phyloP scores from a whole-genome alignment of 2,329 filamentous ascomycete species.

The Phialemoniopsis sp. region DNA sequence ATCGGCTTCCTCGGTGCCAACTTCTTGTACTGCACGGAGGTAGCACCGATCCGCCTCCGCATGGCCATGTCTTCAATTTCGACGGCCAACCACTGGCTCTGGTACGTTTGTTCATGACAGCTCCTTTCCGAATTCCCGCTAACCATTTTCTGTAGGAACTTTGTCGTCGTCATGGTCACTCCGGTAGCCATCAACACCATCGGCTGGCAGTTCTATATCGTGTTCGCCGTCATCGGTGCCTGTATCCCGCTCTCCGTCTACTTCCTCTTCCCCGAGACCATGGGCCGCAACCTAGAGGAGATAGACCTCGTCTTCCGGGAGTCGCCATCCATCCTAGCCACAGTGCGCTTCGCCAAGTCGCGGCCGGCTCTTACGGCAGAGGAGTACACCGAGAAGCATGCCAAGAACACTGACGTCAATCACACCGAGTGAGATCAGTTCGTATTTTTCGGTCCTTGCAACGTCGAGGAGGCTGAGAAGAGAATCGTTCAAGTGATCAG shows the following conservation, averaged over 20 bases:
- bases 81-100: constrained; percentile 50
- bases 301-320: constrained; percentile 38
- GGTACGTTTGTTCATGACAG: constrained; percentile 17
- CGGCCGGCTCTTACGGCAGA: constrained; percentile 23
- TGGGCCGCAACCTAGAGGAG: constrained; percentile 43
- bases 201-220: constrained; percentile 47
- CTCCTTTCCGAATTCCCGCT: no score
- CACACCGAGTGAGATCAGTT: no score
- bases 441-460: no score
- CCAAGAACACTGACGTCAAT: constrained; percentile 9
- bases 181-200: constrained; percentile 45
- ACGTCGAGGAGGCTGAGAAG: no score
- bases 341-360: constrained; percentile 29
- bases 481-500: no score
- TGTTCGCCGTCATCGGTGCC: constrained; percentile 40
- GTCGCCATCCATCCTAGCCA: constrained; percentile 27
- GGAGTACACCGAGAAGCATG: constrained; percentile 17
- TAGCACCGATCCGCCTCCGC: constrained; percentile 47
- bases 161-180: constrained; percentile 37
- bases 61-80: constrained; percentile 52
- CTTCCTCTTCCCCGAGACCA: constrained; percentile 44
- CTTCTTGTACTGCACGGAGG: constrained; percentile 56
- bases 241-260: constrained; percentile 39
- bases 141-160: constrained; percentile 22
- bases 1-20: constrained; percentile 55